These are phyloP conservation scores for Lentinula lateritia DNA, from an alignment of 768 basidiomycete species.

Conservation along the genomic window DNA sequence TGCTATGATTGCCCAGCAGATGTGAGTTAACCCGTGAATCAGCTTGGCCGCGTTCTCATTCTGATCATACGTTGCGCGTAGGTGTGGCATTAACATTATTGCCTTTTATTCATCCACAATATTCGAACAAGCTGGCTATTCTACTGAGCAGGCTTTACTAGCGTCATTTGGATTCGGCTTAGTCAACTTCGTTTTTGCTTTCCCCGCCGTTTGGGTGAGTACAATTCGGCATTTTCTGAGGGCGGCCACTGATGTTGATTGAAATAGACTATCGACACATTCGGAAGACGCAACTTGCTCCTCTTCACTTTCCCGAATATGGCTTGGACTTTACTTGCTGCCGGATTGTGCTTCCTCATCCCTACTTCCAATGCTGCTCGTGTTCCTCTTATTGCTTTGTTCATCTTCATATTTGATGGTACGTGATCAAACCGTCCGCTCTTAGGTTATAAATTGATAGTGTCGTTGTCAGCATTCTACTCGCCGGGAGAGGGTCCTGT, in stretches of 20 bases:
- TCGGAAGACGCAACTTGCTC: conserved; percentile 72
- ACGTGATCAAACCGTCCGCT: not conserved
- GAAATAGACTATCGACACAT: conserved; percentile 59
- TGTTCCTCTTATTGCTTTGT: conserved; percentile 33
- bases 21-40: not conserved
- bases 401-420: conserved; percentile 26
- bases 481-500: conserved; percentile 88
- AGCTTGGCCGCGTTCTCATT: conserved; percentile 45
- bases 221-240: conserved; percentile 13
- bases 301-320: conserved; percentile 79
- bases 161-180: conserved; percentile 66
- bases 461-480: conserved; percentile 45
- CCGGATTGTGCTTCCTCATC: conserved; percentile 70
- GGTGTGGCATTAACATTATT: conserved; percentile 47
- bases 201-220: conserved; percentile 57
- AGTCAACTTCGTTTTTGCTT: conserved; percentile 60
- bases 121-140: conserved; percentile 58
- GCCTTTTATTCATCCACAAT: conserved; percentile 67
- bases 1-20: conserved; percentile 38
- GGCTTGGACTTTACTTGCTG: conserved; percentile 67
- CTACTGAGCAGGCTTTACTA: conserved; percentile 47
- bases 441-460: not conserved
- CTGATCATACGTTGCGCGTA: conserved; percentile 14
- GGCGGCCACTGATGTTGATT: too few relatives aligned
- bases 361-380: conserved; percentile 26